phyloP scores from a whole-genome alignment of 2,329 filamentous ascomycete genomes.

The Penicillium sp. region DNA sequence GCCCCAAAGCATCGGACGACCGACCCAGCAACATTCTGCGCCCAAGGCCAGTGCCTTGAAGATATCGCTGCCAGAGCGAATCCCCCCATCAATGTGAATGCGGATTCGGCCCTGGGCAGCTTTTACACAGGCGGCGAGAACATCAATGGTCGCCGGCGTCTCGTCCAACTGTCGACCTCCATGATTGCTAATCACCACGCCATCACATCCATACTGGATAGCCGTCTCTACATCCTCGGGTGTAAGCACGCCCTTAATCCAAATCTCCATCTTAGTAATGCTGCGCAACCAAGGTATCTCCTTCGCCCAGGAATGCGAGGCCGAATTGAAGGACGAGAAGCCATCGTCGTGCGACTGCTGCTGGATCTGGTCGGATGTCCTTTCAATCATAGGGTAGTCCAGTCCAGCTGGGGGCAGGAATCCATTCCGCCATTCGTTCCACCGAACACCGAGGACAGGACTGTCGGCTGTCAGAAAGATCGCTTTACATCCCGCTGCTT shows the following conservation, averaged over 20 bases:
- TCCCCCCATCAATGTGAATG: constrained; percentile 39
- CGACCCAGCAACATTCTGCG: constrained; percentile 38
- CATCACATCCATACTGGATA: constrained; percentile 40
- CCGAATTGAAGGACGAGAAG: constrained; percentile 26
- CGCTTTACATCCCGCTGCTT: constrained; percentile 49
- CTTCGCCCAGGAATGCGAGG: constrained; percentile 49
- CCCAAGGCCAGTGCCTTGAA: constrained; percentile 44
- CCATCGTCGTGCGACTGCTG: constrained; percentile 27
- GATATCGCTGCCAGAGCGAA: constrained; percentile 39
- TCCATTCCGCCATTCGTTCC: constrained; percentile 58
- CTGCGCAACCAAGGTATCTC: constrained; percentile 55
- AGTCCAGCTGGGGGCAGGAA: constrained; percentile 52
- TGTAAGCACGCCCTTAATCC: constrained; percentile 35
- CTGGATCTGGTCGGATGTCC: constrained; percentile 27
- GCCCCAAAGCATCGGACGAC: constrained; percentile 39
- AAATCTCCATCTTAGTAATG: constrained; percentile 53
- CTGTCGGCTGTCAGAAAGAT: constrained; percentile 61
- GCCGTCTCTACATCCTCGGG: constrained; percentile 42
- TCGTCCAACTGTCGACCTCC: constrained; percentile 45
- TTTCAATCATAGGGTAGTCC: constrained; percentile 42
- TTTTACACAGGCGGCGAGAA: constrained; percentile 32
- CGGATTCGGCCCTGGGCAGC: constrained; percentile 37
- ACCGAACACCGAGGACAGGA: constrained; percentile 57
- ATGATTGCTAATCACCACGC: constrained; percentile 45
- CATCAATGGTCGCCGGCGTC: constrained; percentile 42